Conservation (phyloP, 2,329 filamentous ascomycete genomes). For the Xylariaceae sp. region DNA sequence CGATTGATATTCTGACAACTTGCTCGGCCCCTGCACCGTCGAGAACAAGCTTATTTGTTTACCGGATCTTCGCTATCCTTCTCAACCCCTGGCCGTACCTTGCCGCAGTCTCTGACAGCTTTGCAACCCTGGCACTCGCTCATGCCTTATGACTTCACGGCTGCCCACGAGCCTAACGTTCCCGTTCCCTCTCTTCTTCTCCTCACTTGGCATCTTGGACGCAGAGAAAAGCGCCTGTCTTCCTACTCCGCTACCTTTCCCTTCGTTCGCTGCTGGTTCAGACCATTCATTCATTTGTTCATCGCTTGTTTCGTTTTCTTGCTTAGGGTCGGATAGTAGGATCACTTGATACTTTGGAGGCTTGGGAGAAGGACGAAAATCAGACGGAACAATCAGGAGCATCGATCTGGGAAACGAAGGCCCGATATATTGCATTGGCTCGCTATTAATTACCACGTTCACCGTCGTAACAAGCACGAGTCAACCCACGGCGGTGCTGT, state of each 20-base stretch:
- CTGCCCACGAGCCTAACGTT: slow-evolving; percentile 27
- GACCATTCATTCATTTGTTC: slow-evolving; percentile 46
- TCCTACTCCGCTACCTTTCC: slow-evolving; percentile 38
- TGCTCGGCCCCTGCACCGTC: no score
- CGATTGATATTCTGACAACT: no score
- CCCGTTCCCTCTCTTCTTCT: slow-evolving; percentile 31
- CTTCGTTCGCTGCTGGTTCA: slow-evolving; percentile 57
- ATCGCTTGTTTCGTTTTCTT: slow-evolving; percentile 30
- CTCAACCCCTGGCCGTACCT: slow-evolving; percentile 17
- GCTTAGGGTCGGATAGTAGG: slow-evolving; percentile 23
- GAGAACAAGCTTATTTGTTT: no score
- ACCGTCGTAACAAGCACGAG: slow-evolving; percentile 17
- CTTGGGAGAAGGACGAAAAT: slow-evolving; percentile 1
- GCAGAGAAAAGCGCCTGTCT: slow-evolving; percentile 39
- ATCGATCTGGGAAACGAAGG: no score
- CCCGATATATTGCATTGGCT: no score
- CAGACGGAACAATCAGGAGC: no score
- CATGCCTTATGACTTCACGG: slow-evolving; percentile 39
- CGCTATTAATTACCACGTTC: slow-evolving; percentile 7
- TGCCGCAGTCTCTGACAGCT: slow-evolving; percentile 6
- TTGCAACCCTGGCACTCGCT: slow-evolving; percentile 7
- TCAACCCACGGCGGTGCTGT: slow-evolving; percentile 35
- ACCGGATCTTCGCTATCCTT: slow-evolving; percentile 14
- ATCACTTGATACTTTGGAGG: slow-evolving; percentile 4
- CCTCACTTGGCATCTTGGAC: slow-evolving; percentile 39